These are phyloP conservation scores for Candida smagusa DNA, from an alignment of 1,139 yeast species.

Conservation along the genomic window DNA sequence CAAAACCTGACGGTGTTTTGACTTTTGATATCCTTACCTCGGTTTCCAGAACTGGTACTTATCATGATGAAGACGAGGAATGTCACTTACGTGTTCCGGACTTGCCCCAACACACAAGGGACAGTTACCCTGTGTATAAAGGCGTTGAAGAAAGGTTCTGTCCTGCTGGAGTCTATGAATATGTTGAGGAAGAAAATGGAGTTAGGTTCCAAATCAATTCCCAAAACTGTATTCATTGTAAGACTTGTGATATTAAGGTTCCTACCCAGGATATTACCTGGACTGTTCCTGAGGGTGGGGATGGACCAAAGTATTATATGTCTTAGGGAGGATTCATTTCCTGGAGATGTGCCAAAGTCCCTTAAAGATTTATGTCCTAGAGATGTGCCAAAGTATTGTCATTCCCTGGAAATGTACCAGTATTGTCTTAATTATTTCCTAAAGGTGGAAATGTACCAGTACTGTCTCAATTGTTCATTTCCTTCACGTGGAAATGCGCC, in stretches of 20 bases:
- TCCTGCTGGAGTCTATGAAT: constrained; percentile 98
- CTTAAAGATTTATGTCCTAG: too few species aligned
- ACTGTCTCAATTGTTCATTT: too few species aligned
- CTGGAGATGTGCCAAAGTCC: too few species aligned
- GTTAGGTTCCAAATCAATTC: constrained; percentile 89
- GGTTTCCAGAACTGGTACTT: constrained; percentile 93
- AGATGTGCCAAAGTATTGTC: too few species aligned
- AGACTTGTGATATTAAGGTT: constrained; percentile 95
- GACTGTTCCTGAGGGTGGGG: constrained; percentile 98
- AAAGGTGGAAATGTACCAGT: too few species aligned
- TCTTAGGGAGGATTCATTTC: too few species aligned
- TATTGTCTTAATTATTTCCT: too few species aligned
- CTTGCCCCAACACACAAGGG: constrained; percentile 60
- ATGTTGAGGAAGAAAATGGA: constrained; percentile 67
- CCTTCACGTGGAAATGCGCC: too few species aligned
- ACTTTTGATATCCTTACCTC: constrained; percentile 90
- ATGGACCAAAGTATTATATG: constrained; percentile 92
- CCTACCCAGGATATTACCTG: constrained; percentile 93
- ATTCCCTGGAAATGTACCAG: too few species aligned
- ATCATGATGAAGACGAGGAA: constrained; percentile 90
- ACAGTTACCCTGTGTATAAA: constrained; percentile 67
- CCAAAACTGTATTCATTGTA: constrained; percentile 96
- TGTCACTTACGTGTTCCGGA: constrained; percentile 84
- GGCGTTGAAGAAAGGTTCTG: constrained; percentile 92
- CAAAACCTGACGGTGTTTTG: constrained; percentile 88